phyloP scores from a whole-genome alignment of 2,329 filamentous ascomycete genomes.

The Aaosphaeria arxii region DNA sequence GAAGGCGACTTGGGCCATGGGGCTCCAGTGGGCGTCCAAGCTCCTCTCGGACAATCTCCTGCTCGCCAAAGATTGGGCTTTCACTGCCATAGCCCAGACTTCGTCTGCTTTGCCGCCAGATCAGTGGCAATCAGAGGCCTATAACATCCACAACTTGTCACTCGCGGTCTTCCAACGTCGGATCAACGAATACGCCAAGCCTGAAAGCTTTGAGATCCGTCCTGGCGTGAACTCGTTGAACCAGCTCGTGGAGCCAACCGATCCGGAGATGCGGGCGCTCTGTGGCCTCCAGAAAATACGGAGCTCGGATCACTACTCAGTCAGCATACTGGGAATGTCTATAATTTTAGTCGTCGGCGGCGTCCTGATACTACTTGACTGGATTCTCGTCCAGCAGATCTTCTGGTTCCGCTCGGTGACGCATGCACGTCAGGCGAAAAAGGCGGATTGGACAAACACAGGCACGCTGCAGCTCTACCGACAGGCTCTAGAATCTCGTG shows the following conservation, averaged over 20 bases:
- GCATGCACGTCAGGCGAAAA: conserved; percentile 6
- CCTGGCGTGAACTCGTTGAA: conserved; percentile 6
- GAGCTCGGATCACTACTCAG: conserved; percentile 9
- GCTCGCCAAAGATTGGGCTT: conserved; percentile 14
- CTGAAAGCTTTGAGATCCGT: conserved; percentile 10
- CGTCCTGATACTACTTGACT: conserved; percentile 16
- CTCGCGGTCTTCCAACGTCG: conserved; percentile 19
- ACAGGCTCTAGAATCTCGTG: conserved; percentile 11
- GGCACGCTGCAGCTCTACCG: conserved; percentile 15
- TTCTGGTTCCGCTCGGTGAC: conserved; percentile 10
- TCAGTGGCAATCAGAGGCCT: conserved; percentile 17
- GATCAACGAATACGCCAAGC: conserved; percentile 12
- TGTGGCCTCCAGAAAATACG: conserved; percentile 16
- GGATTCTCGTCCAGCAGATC: conserved; percentile 13
- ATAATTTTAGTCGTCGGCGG: conserved; percentile 16
- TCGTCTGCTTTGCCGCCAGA: conserved; percentile 7
- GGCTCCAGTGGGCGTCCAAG: conserved; percentile 13
- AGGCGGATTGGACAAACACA: conserved; percentile 13
- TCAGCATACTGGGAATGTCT: conserved; percentile 19
- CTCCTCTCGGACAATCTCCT: conserved; percentile 11
- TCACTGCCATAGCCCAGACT: conserved; percentile 5
- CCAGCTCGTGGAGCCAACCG: conserved; percentile 8
- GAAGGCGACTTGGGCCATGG: conserved; percentile 16
- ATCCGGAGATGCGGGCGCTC: conserved; percentile 7
- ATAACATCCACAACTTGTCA: conserved; percentile 19